phyloP scores from a whole-genome alignment of 2,329 filamentous ascomycete genomes.

The Alternaria burnsii region DNA sequence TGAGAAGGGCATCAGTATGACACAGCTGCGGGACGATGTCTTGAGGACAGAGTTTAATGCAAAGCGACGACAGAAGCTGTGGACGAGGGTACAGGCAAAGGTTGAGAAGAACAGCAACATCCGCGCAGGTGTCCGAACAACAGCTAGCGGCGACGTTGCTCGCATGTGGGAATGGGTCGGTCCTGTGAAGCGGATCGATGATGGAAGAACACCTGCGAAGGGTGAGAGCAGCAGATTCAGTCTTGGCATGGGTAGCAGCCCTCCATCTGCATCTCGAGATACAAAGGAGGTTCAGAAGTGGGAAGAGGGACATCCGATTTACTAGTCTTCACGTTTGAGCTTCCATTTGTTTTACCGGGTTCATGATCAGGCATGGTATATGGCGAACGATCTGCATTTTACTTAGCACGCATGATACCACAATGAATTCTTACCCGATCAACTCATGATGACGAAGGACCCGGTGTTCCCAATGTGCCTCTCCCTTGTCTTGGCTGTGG shows the following conservation, averaged over 20 bases:
- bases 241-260: slow-evolving; percentile 43
- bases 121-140: slow-evolving; percentile 75
- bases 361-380: background rate
- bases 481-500: slow-evolving; percentile 10
- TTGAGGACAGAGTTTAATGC: slow-evolving; percentile 82
- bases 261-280: slow-evolving; percentile 39
- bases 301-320: slow-evolving; percentile 59
- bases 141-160: slow-evolving; percentile 62
- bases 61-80: slow-evolving; percentile 78
- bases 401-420: slow-evolving; percentile 42
- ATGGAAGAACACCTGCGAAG: slow-evolving; percentile 42
- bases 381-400: slow-evolving; percentile 7
- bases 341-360: slow-evolving; percentile 9
- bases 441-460: background rate
- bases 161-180: slow-evolving; percentile 76
- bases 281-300: slow-evolving; percentile 51
- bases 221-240: slow-evolving; percentile 46
- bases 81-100: slow-evolving; percentile 81
- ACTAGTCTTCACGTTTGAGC: slow-evolving; percentile 41
- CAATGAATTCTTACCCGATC: slow-evolving; percentile 12
- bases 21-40: slow-evolving; percentile 90
- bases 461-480: background rate
- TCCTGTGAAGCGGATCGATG: slow-evolving; percentile 61
- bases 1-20: slow-evolving; percentile 84
- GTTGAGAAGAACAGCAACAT: slow-evolving; percentile 97